Percentiles rank a stretch among this genome's conserved stretches.
Conservation (phyloP, 495 filamentous ascomycete genomes). For the Durotheca rogersii region DNA sequence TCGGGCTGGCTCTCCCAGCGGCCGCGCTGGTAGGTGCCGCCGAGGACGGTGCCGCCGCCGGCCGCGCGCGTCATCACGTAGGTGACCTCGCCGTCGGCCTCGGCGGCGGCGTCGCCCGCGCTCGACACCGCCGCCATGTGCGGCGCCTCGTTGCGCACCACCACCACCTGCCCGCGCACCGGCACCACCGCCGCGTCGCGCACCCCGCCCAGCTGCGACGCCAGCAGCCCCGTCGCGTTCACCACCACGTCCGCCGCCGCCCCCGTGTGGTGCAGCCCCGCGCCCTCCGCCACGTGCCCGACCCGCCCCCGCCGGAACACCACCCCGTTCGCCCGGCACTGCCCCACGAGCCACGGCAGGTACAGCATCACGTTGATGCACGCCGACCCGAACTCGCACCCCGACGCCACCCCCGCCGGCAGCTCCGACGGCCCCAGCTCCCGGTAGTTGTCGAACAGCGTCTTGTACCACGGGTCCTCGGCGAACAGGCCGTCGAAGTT, state of each 20-base stretch:
- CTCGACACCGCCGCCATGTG: conserved; percentile 71
- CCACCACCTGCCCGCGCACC: conserved; percentile 80
- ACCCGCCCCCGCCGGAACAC: conserved; percentile 60
- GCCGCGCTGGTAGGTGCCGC: conserved; percentile 80
- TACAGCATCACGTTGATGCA: conserved; percentile 92
- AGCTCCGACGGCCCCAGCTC: conserved; percentile 57
- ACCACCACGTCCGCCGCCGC: conserved; percentile 67
- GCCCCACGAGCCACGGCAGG: conserved; percentile 76
- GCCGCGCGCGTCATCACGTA: conserved; percentile 92
- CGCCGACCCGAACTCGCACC: conserved; percentile 72
- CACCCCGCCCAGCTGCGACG: conserved; percentile 77
- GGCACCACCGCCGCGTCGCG: conserved; percentile 73
- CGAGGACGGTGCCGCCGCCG: conserved; percentile 75
- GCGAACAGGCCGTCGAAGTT: conserved; percentile 52
- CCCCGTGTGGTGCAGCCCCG: conserved; percentile 61
- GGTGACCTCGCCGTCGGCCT: conserved; percentile 71
- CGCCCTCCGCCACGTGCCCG: conserved; percentile 72
- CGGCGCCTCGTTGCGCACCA: conserved; percentile 80
- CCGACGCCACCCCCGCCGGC: conserved; percentile 62
- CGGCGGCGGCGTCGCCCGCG: conserved; percentile 77
- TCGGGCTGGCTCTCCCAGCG: conserved; percentile 84
- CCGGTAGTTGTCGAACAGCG: conserved; percentile 70
- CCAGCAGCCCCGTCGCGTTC: conserved; percentile 83
- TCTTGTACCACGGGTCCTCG: conserved; percentile 78
- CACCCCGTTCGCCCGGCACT: conserved; percentile 71